phyloP scores from a whole-genome alignment of 73 alveolate species.

The Paramecium primaurelia region DNA sequence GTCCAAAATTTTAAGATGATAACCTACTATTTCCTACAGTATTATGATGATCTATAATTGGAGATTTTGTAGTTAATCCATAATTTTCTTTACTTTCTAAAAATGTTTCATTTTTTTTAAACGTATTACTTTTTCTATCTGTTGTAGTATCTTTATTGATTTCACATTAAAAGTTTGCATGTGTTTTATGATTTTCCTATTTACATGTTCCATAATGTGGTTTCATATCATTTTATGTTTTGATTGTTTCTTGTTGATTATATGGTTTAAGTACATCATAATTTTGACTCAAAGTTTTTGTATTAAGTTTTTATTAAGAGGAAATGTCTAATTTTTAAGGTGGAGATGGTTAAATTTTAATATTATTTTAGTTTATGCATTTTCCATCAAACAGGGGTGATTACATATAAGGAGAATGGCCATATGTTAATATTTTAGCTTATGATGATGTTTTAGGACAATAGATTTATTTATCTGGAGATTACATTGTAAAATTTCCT shows the following conservation, averaged over 20 bases:
- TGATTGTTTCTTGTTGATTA: background rate
- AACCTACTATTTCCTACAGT: background rate
- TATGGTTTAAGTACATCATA: background rate
- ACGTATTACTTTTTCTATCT: background rate
- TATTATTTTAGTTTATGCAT: background rate
- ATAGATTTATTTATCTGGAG: constrained; percentile 31
- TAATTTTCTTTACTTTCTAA: background rate
- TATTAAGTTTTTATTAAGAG: background rate
- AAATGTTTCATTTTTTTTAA: background rate
- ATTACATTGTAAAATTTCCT: background rate
- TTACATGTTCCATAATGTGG: background rate
- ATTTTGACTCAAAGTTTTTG: background rate
- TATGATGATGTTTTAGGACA: background rate
- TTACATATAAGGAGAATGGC: constrained; percentile 16
- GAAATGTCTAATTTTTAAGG: background rate
- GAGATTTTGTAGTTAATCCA: background rate
- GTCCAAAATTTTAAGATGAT: background rate
- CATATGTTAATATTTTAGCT: constrained; percentile 11
- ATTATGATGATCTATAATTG: background rate
- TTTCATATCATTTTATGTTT: background rate
- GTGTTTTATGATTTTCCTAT: background rate
- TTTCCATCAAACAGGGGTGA: background rate
- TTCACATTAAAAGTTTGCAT: background rate
- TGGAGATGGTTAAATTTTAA: background rate
- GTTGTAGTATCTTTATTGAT: background rate